Evolutionary conservation across 768 basidiomycete genomes (phyloP), one percentile per base, ranked within the genome.

Genomic region (Pleurotus eryngii): DNA sequence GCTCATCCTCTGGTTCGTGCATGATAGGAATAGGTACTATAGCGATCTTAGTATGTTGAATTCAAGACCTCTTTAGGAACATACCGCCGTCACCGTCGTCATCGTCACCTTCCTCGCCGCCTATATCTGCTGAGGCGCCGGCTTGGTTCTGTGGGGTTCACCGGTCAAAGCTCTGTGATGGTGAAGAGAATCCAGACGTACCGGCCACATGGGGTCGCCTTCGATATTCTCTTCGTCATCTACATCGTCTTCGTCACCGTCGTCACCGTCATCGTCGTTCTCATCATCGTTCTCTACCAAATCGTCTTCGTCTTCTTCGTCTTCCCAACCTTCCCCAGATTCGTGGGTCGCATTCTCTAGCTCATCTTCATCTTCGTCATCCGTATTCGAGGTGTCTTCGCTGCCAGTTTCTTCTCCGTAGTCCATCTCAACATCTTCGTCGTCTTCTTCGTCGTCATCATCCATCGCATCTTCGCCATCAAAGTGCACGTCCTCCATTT

Each of bases 391-490:
- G 1, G 90, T 91, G 50, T 87, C 89, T 59, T 90, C 90, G 59
- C 89, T 92, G 22, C 87, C 89, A 0, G 87, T 87, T 57, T 87
- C 90, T 17, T 92, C 92, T 4, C 83, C 91, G 60, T 87, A 90
- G 47, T 94, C 93, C 85, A 90, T 90, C 45, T 92, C 92, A 40
- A 90, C 87, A 55, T 94, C 92, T 57, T 86, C 89, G 2, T 89
- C 91, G 15, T 87, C 87, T 14, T 85, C 88, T 2, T 83, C 91
- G n/a, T 84, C 90, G 55, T 86, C 88, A 9, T 87, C 91, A 48
- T 87, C 90, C 81, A 91, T 90, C 48, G 84, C 88, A 45, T 90
- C 90, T 56, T 89, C 89, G 22, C 77, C 76, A 8, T 76, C 68
- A 67, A 84, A 90, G 57, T 86, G 81, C 6, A 81, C 79, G 60